Evolutionary conservation across 768 basidiomycete genomes (phyloP), one percentile per base, ranked within the genome.

Genomic region (Galerina sulciceps): DNA sequence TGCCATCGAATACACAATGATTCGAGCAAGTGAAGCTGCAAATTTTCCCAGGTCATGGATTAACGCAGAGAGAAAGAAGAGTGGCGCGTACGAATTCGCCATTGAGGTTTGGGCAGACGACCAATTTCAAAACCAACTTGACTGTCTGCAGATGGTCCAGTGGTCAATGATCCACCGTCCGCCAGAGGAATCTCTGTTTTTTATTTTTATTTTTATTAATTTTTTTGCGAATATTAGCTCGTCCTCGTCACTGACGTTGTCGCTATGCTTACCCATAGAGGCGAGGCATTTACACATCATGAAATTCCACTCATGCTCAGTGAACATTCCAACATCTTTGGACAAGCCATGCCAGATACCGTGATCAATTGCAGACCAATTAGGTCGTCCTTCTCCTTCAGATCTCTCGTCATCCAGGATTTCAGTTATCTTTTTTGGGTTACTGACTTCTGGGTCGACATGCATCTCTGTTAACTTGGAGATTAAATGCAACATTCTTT

Each of bases 1-100:
- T 0, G 87, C 79, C 88, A 97, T 95, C 4, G 92, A 94, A 72
- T 94, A 94, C 3, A 96, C 89, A 57, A 96, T 89, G 55, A 95
- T 88, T 37, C 85, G 83, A 10, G 94, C 93, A 50, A 96, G 75
- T 10, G 91, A 93, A 46, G 85, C 91, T 92, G 62, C 18, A 58
- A 20, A 38, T 11, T 20, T 4, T 17, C 20, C 59, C 64, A 50
- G 69, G 45, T 50, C 65, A 36, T 15, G 15, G 40, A 61, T 59
- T 55, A 55, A 61, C 57, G 31, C 58, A 61, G 42, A 47, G 57
- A 47, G 13, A 36, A 18, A 46, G 36, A 9, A 31, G 54, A 34
- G 26, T 38, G 31, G 18, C 35, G 79, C 88, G 49, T 65, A 90
- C 89, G 73, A 58, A 91, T 91, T 47, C 90, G 78, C 90, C 90